A percentile compares a stretch with the other conserved stretches of the same genome.
Conservation (phyloP, 495 filamentous ascomycete species). For the Penicillium pancosmium region DNA sequence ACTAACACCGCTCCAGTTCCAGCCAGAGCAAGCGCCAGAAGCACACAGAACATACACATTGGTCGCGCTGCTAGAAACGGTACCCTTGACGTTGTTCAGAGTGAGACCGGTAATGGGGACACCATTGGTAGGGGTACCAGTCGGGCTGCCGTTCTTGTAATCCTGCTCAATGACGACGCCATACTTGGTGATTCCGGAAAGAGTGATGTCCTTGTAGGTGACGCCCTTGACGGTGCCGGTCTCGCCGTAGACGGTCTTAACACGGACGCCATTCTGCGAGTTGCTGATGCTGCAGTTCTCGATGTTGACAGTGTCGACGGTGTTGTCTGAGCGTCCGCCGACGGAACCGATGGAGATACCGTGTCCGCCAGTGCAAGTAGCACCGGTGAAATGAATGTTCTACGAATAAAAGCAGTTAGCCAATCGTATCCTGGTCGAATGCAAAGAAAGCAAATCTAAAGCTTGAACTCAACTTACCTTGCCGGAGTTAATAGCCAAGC, state of each 20-base stretch:
- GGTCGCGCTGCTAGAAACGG: constrained; percentile 6
- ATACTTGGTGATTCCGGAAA: constrained; percentile 37
- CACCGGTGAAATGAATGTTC: constrained; percentile 52
- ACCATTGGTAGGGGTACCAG: constrained; percentile 56
- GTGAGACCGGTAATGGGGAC: constrained; percentile 39
- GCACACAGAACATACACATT: constrained; percentile 16
- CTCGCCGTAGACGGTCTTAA: constrained; percentile 30
- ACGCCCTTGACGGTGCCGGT: constrained; percentile 28
- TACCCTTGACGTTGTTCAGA: constrained; percentile 7
- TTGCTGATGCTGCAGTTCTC: constrained; percentile 47
- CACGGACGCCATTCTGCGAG: constrained; percentile 35
- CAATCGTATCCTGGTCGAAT: not conserved
- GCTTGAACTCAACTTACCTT: constrained; percentile 11
- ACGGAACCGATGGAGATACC: constrained; percentile 65
- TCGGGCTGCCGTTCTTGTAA: constrained; percentile 58
- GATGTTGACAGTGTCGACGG: constrained; percentile 54
- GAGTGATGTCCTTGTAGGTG: constrained; percentile 31
- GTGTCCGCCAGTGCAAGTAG: constrained; percentile 56
- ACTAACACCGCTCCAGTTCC: constrained; percentile 18
- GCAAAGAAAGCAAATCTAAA: too few relatives aligned
- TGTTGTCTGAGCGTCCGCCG: constrained; percentile 60
- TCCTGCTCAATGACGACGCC: constrained; percentile 67
- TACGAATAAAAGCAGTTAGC: not conserved
- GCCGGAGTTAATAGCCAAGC: constrained; percentile 61
- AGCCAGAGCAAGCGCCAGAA: constrained; percentile 13